Evolutionary conservation across 768 basidiomycete genomes (phyloP), one percentile per base, ranked within the genome.

Genomic region (Tephrocybe sp.): DNA sequence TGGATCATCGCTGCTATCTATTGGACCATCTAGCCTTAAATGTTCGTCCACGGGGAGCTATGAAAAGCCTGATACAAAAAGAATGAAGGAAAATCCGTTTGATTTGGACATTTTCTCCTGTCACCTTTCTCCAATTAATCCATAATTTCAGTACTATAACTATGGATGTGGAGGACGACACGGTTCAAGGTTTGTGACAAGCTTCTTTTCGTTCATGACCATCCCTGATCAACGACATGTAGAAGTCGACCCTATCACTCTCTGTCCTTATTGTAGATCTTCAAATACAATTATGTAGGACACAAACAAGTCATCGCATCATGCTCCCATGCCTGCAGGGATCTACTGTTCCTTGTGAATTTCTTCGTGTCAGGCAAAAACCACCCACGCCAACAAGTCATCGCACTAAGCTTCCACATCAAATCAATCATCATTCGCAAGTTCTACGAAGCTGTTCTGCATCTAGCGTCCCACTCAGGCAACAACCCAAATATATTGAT

Each of bases 231-330:
- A 14, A 12, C 20, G 32, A 73, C 76, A n/a, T 30, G 70, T 77
- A 2, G 57, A 65, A 17, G 68, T 75, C 6, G 89, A 93, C 57
- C 89, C 89, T 10, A 74, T 72, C 5, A 84, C 74, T 1, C 68
- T 92, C 2, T 93, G 91, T 61, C 90, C 91, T 0, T 93, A 86
- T 65, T 93, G 91, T 56, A n/a, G n/a, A n/a, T n/a, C n/a, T n/a
- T n/a, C n/a, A n/a, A n/a, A n/a, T n/a, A n/a, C n/a, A n/a, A n/a
- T n/a, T n/a, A n/a, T n/a, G n/a, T n/a, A n/a, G n/a, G n/a, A n/a
- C n/a, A n/a, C n/a, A n/a, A n/a, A n/a, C n/a, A n/a, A n/a, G n/a
- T n/a, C n/a, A n/a, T n/a, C n/a, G n/a, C n/a, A n/a, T n/a, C n/a
- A n/a, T n/a, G n/a, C n/a, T n/a, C n/a, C n/a, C n/a, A n/a, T n/a